These are phyloP conservation scores for Coniferiporia weirii DNA, from an alignment of 1,284 basidiomycete genomes.

Conservation along the genomic window DNA sequence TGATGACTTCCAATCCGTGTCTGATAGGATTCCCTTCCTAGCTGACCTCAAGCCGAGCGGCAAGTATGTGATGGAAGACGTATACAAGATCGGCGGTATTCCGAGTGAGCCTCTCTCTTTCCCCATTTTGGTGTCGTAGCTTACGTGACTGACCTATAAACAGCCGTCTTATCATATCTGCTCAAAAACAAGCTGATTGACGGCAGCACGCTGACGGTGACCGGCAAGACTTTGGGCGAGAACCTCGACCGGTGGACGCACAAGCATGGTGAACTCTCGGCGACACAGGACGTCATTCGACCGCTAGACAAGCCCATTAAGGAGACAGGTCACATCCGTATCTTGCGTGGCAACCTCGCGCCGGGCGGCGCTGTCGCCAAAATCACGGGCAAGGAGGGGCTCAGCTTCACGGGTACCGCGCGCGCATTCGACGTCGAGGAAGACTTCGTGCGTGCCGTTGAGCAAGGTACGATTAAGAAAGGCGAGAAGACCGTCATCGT, in stretches of 20 bases:
- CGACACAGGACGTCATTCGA: constrained; percentile 75
- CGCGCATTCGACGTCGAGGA: constrained; percentile 82
- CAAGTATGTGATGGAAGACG: constrained; percentile 87
- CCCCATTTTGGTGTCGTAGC: background rate
- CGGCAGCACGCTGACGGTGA: constrained; percentile 83
- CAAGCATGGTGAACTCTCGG: constrained; percentile 68
- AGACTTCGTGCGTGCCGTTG: constrained; percentile 77
- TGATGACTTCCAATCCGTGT: constrained; percentile 84
- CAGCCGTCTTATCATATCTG: constrained; percentile 80
- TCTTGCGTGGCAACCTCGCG: constrained; percentile 83
- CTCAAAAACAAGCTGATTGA: constrained; percentile 80
- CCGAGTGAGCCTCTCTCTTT: constrained; percentile 55
- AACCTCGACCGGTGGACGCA: constrained; percentile 84
- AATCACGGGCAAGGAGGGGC: constrained; percentile 90
- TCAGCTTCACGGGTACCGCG: constrained; percentile 79
- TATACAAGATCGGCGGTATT: constrained; percentile 85
- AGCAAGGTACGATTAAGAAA: constrained; percentile 73
- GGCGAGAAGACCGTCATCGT: constrained; percentile 91
- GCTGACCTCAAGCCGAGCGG: constrained; percentile 90
- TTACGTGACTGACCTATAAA: constrained; percentile 13
- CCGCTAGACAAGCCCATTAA: constrained; percentile 87
- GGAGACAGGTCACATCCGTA: constrained; percentile 79
- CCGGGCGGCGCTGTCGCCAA: constrained; percentile 92
- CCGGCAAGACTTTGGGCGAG: constrained; percentile 82
- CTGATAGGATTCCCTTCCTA: constrained; percentile 82